phyloP scores from a whole-genome alignment of 1,284 basidiomycete species.

The Sporisorium exsertum region DNA sequence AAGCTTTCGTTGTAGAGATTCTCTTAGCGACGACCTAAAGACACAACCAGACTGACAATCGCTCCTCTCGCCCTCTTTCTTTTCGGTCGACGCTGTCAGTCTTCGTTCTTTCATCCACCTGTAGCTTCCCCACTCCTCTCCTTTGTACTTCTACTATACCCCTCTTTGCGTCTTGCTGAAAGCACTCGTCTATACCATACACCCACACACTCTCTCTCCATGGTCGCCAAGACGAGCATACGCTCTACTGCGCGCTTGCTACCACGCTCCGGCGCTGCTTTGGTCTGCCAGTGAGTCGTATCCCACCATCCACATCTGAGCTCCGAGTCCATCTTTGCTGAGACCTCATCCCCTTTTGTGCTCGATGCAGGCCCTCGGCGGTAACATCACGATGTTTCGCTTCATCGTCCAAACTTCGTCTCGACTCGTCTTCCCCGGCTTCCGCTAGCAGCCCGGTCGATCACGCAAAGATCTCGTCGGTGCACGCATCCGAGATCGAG shows the following conservation, averaged over 20 bases:
- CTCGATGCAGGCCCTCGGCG: neutral
- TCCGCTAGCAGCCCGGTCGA: neutral
- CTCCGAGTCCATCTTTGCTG: conserved; percentile 2
- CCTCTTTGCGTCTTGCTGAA: conserved; percentile 8
- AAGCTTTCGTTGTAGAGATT: conserved; percentile 3
- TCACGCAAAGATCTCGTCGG: conserved; percentile 33
- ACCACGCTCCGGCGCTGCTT: conserved; percentile 11
- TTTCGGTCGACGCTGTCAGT: conserved; percentile 7
- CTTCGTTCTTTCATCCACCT: neutral
- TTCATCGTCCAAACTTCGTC: conserved; percentile 33
- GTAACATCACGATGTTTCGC: conserved; percentile 26
- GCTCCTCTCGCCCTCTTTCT: neutral
- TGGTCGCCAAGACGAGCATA: conserved; percentile 7
- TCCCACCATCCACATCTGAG: neutral
- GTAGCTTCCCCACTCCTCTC: conserved; percentile 3
- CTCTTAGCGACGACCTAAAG: neutral
- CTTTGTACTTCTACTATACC: conserved; percentile 38
- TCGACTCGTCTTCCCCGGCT: conserved; percentile 24
- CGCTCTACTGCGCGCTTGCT: conserved; percentile 11
- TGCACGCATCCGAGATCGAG: conserved; percentile 72
- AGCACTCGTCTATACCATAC: neutral
- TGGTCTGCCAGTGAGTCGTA: conserved; percentile 41
- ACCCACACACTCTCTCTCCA: neutral
- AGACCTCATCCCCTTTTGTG: conserved; percentile 7
- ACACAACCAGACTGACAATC: conserved; percentile 12